Evolutionary conservation across 2,329 filamentous ascomycete genomes (phyloP).

Genomic region (Pseudogymnoascus sp.): DNA sequence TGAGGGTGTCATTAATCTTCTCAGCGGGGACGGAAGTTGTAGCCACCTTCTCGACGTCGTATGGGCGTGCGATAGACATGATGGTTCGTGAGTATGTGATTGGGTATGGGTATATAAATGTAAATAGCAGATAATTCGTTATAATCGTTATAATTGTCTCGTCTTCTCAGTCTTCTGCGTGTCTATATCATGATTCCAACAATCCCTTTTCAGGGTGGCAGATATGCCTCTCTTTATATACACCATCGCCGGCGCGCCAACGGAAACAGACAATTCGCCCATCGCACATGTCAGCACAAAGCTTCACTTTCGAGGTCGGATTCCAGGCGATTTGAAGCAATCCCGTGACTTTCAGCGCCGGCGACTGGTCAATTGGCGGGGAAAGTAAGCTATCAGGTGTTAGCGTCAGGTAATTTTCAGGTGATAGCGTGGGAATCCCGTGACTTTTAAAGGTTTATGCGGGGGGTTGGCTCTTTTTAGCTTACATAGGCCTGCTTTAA

Average conservation of each 20-base stretch:
- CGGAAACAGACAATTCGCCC: neutral
- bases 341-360: neutral
- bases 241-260: neutral
- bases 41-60: constrained; percentile 48
- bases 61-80: constrained; percentile 22
- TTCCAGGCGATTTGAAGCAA: neutral
- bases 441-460: neutral
- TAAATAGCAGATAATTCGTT: neutral
- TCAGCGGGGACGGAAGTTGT: constrained; percentile 41
- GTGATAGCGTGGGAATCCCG: neutral
- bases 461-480: too few species aligned
- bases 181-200: neutral
- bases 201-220: neutral
- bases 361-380: neutral
- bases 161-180: neutral
- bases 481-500: neutral
- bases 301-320: too few species aligned
- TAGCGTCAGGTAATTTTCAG: neutral
- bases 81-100: neutral
- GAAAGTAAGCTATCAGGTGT: neutral
- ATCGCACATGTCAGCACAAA: neutral
- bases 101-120: neutral
- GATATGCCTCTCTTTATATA: neutral
- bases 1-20: constrained; percentile 53
- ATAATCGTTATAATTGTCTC: neutral